A percentile compares a stretch with the other conserved stretches of the same genome.
phyloP scores from a whole-genome alignment of 2,329 filamentous ascomycete species.

The Akanthomyces muscarius region DNA sequence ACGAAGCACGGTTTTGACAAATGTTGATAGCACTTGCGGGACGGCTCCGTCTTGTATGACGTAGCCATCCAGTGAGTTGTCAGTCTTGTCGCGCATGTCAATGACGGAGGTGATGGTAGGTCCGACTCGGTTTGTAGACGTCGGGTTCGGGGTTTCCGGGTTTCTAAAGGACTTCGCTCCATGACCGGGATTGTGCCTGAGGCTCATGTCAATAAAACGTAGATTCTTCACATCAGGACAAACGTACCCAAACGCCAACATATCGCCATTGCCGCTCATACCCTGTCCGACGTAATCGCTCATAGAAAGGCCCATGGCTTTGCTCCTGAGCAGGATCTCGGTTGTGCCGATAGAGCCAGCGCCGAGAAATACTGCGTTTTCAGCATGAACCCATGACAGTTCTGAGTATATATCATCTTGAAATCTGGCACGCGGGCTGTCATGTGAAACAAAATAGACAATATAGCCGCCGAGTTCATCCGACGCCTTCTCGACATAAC shows the following conservation, averaged over 20 bases:
- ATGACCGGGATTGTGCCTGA: slow-evolving; percentile 30
- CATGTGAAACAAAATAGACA: slow-evolving; percentile 63
- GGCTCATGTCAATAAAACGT: neutral
- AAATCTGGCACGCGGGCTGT: slow-evolving; percentile 52
- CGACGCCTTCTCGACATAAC: slow-evolving; percentile 54
- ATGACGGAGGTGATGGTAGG: slow-evolving; percentile 62
- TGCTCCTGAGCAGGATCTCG: slow-evolving; percentile 60
- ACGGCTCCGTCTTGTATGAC: slow-evolving; percentile 62
- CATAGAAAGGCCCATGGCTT: slow-evolving; percentile 52
- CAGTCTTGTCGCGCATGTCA: slow-evolving; percentile 48
- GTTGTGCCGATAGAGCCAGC: slow-evolving; percentile 63
- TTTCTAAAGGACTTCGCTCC: slow-evolving; percentile 15
- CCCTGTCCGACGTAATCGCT: slow-evolving; percentile 54
- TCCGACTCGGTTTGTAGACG: slow-evolving; percentile 41
- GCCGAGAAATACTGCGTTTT: slow-evolving; percentile 61
- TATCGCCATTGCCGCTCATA: slow-evolving; percentile 65
- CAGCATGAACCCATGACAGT: slow-evolving; percentile 64
- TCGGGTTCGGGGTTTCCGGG: slow-evolving; percentile 41
- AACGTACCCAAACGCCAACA: slow-evolving; percentile 56
- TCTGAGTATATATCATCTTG: slow-evolving; percentile 49
- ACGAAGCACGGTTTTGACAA: slow-evolving; percentile 57
- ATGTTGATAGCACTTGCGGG: slow-evolving; percentile 50
- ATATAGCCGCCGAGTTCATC: slow-evolving; percentile 51
- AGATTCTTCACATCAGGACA: too few species aligned
- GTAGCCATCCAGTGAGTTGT: slow-evolving; percentile 56